Evolutionary conservation across 345 rosid species (phyloP), one percentile per base, ranked within the genome.

Genomic region (Adansonia digitata): DNA sequence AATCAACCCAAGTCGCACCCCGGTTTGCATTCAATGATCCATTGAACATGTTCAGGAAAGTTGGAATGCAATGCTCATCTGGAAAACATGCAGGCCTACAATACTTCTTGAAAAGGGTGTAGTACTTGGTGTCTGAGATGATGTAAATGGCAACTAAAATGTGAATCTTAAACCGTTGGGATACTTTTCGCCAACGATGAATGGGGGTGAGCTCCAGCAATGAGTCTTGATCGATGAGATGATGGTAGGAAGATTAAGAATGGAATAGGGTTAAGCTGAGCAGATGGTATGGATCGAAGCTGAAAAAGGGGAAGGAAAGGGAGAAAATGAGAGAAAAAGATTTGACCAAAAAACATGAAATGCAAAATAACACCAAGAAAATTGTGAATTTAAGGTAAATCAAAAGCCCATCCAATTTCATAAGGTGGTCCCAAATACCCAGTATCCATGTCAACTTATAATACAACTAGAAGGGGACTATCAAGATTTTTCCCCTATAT

Each of bases 1-100:
- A 94, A 74, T 94, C 87, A 2, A 94, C 98, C 93, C 96, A 90
- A 14, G 98, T 94, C 69, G 92, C 92, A 0, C 83, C 89, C 75
- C 97, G 82, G 62, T 94, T 94, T 0, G 97, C 86, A 69, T 78
- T 92, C 0, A 81, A 73, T 4, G 89, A 74, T 53, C 95, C 96
- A 1, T 92, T 88, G 84, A 90, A 88, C 84, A 94, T 91, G 86
- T 94, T 89, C 70, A 90, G 71, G 81, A 81, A 87, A 31, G 97
- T 94, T 0, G 94, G 92, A 63, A 94, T 84, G 82, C 85, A 91
- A 82, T 94, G 98, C 78, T 94, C 96, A 29, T 94, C 97, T 84
- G 98, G 97, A 67, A 92, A 92, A 84, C 98, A 94, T 48, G 97
- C 96, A 51, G 98, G 98, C 84, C 74, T 85, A 63, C 98, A 94